A percentile compares a stretch with the other conserved stretches of the same genome.
Conservation (phyloP, 2,329 filamentous ascomycete species). For the Fusarium lateritium region DNA sequence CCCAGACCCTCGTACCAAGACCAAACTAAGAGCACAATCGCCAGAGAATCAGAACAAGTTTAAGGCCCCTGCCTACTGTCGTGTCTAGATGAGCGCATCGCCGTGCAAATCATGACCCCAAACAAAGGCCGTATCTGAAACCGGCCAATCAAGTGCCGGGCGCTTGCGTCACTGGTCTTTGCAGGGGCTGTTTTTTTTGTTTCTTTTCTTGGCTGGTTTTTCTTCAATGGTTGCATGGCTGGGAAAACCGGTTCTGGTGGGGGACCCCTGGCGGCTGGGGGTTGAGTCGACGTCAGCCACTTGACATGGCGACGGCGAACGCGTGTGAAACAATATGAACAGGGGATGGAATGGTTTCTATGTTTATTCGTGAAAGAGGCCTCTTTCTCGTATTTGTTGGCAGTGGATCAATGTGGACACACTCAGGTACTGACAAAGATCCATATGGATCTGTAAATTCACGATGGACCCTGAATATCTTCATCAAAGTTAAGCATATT, state of each 20-base stretch:
- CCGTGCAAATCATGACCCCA: conserved; percentile 43
- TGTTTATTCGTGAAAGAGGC: conserved; percentile 34
- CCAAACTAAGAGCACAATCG: conserved; percentile 16
- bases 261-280: conserved; percentile 15
- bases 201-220: conserved; percentile 27
- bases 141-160: conserved; percentile 20
- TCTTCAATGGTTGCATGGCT: conserved; percentile 15
- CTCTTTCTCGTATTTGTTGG: conserved; percentile 33
- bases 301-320: conserved; percentile 23
- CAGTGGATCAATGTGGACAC: conserved; percentile 14
- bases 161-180: conserved; percentile 40
- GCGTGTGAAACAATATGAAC: conserved; percentile 32
- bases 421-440: neutral
- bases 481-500: conserved; percentile 17
- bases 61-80: neutral
- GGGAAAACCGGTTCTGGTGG: conserved; percentile 42
- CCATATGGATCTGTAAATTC: neutral
- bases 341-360: conserved; percentile 26
- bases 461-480: conserved; percentile 37
- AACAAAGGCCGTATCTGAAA: conserved; percentile 29
- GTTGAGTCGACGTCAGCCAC: conserved; percentile 31
- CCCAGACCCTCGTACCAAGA: neutral
- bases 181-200: conserved; percentile 9
- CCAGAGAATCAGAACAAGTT: conserved; percentile 33
- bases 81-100: conserved; percentile 40